Percentiles rank a stretch among this genome's conserved stretches.
phyloP scores from a whole-genome alignment of 139 green algal species.

The Closterium sp. region DNA sequence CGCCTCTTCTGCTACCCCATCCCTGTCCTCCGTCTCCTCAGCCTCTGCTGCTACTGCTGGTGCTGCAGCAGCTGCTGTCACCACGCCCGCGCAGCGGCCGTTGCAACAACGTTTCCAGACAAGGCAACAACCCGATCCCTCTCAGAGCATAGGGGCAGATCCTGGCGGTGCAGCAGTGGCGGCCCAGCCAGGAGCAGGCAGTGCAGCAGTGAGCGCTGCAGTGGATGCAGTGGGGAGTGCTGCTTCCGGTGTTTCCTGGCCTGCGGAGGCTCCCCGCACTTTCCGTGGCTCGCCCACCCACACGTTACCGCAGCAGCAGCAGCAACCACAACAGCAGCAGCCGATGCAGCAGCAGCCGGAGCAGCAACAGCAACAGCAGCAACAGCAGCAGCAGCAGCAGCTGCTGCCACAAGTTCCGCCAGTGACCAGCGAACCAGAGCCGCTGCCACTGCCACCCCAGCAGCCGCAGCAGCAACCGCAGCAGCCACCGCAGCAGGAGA shows the following conservation, averaged over 20 bases:
- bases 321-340: neutral
- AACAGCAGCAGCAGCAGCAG: neutral
- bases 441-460: neutral
- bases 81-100: too few species aligned
- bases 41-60: too few species aligned
- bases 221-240: too few species aligned
- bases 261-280: neutral
- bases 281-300: neutral
- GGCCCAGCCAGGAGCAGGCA: too few species aligned
- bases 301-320: neutral
- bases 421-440: too few species aligned
- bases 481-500: neutral
- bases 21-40: too few species aligned
- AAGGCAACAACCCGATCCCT: neutral
- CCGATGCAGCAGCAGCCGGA: neutral
- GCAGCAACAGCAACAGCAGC: neutral
- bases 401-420: neutral
- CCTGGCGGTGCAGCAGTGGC: too few species aligned
- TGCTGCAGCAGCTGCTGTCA: neutral
- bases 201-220: too few species aligned
- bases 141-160: too few species aligned
- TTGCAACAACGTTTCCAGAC: neutral
- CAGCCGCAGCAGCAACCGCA: neutral
- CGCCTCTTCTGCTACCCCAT: neutral
- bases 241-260: too few species aligned